Conservation (phyloP, 1,284 basidiomycete genomes). For the Macrocybe sp. region DNA sequence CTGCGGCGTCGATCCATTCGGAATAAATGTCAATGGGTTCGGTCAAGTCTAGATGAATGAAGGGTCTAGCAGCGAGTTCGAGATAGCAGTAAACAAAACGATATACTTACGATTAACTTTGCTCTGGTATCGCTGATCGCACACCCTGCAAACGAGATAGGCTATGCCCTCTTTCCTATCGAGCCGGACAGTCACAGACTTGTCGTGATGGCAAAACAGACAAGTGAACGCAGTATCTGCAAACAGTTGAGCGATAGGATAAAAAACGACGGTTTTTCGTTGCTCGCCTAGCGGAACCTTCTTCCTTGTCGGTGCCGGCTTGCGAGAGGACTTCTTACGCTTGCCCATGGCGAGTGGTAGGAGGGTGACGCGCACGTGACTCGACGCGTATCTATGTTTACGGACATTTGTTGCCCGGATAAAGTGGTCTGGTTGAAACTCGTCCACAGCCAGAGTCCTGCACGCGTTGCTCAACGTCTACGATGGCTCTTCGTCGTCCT, state of each 20-base stretch:
- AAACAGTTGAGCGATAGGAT: conserved; percentile 5
- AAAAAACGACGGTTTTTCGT: conserved; percentile 13
- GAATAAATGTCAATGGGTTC: conserved; percentile 90
- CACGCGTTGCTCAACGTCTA: conserved; percentile 3
- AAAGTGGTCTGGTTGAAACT: conserved; percentile 8
- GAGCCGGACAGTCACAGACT: conserved; percentile 81
- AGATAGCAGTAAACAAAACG: conserved; percentile 9
- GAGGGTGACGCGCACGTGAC: conserved; percentile 25
- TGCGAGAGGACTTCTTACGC: conserved; percentile 82
- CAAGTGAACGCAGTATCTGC: conserved; percentile 77
- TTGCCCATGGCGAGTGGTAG: conserved; percentile 60
- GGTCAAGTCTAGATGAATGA: conserved; percentile 56
- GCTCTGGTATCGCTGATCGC: conserved; percentile 78
- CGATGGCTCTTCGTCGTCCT: conserved; percentile 51
- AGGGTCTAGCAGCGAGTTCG: conserved; percentile 3
- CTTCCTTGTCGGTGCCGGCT: conserved; percentile 52
- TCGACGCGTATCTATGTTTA: conserved; percentile 5
- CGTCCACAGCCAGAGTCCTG: background rate
- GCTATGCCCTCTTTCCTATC: conserved; percentile 81
- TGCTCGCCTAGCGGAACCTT: conserved; percentile 64
- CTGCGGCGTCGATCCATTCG: conserved; percentile 89
- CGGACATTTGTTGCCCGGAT: conserved; percentile 13
- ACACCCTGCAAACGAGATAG: conserved; percentile 72
- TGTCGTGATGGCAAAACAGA: conserved; percentile 90
- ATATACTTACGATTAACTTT: conserved; percentile 73